Evolutionary conservation across 2,329 filamentous ascomycete species (phyloP), one percentile per base, ranked within the genome.

Genomic region (Hypomyces rosellus): DNA sequence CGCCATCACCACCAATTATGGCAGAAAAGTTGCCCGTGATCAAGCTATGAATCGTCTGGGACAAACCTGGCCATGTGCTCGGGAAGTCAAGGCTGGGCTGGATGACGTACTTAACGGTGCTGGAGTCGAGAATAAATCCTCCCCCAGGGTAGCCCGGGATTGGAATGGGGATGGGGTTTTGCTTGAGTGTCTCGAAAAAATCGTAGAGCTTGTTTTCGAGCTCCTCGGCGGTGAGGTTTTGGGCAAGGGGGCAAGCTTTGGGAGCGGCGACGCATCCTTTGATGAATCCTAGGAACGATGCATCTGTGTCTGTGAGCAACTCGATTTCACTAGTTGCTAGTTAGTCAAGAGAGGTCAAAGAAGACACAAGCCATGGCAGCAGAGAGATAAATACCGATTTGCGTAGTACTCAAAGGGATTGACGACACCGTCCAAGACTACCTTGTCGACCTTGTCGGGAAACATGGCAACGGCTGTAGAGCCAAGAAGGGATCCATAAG

Each of bases 201-300:
- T 56, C 54, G 52, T 58, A 62, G 25, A 62, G 44, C 43, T 67
- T 62, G 7, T 62, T 60, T 46, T 71, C 68, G 34, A 74, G 68
- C 46, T 69, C 62, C 3, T 40, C 60, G 1, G 56, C 58, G 0
- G 66, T 68, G 36, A 62, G 59, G 34, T 63, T 63, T 25, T 56
- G 18, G 60, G 7, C 63, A 65, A 8, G 67, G 4, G 54, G 54
- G 44, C 64, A 67, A 14, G 48, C 51, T 2, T 59, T 49, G 12
- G 59, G 57, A 22, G 51, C 51, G 38, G 50, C 57, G 37, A 63
- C 53, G 50, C 65, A 67, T 18, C 55, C 50, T 2, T 45, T 48
- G 14, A 64, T 57, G 37, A 65, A 59, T 5, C 53, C 56, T 4
- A 54, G 54, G 52, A 66, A 64, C 0, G 52, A 55, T 33, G 55